phyloP scores from a whole-genome alignment of 257 asterid genomes.

The Echites panduratus region DNA sequence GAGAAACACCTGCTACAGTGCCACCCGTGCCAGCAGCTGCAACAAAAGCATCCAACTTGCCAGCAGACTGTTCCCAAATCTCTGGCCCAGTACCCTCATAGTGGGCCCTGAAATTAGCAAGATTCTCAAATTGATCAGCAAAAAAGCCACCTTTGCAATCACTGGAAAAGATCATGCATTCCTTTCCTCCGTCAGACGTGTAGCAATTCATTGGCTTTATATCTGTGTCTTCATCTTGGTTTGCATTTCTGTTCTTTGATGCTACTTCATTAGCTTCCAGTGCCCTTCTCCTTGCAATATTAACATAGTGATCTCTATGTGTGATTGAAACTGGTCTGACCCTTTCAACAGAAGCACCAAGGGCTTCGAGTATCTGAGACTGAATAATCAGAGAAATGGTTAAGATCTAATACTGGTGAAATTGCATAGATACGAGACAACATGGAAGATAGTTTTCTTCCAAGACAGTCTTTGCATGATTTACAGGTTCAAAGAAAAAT shows the following conservation, averaged over 20 bases:
- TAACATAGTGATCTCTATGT: slow-evolving; percentile 85
- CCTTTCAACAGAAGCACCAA: slow-evolving; percentile 94
- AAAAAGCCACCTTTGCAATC: slow-evolving; percentile 79
- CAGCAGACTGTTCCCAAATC: slow-evolving; percentile 78
- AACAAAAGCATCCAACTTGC: slow-evolving; percentile 78
- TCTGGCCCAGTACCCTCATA: slow-evolving; percentile 95
- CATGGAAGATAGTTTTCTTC: background rate
- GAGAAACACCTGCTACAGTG: slow-evolving; percentile 85
- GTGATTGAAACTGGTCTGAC: slow-evolving; percentile 94
- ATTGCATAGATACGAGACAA: background rate
- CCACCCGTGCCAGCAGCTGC: slow-evolving; percentile 99
- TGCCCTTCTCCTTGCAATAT: slow-evolving; percentile 91
- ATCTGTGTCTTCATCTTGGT: slow-evolving; percentile 17
- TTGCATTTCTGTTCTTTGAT: slow-evolving; percentile 26
- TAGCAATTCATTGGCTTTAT: slow-evolving; percentile 25
- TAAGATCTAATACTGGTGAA: background rate
- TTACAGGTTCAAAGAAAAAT: background rate
- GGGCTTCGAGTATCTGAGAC: slow-evolving; percentile 94
- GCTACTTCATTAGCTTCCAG: slow-evolving; percentile 62
- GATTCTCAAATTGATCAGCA: slow-evolving; percentile 95
- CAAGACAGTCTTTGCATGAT: background rate
- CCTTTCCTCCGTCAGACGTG: slow-evolving; percentile 23
- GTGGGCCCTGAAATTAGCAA: slow-evolving; percentile 89
- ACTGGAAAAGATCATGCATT: slow-evolving; percentile 20
- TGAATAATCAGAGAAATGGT: slow-evolving; percentile 22